Evolutionary conservation across 2,329 filamentous ascomycete genomes (phyloP).

Genomic region (Sphaerulina vaccinii): DNA sequence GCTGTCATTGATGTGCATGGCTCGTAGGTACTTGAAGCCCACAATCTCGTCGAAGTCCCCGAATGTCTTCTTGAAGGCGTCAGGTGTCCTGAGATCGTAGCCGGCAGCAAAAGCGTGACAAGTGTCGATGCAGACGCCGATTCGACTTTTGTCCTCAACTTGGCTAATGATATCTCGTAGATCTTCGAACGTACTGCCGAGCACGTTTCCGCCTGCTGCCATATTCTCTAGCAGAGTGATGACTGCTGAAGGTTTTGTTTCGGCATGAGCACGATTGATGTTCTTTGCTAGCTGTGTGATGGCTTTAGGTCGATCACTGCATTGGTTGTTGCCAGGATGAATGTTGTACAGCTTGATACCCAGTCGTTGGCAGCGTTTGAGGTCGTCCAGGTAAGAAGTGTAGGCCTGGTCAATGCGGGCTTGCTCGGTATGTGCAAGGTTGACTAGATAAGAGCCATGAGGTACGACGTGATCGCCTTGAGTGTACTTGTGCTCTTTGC

Average conservation of each 20-base stretch:
- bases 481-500: slow-evolving; percentile 69
- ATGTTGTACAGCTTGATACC: slow-evolving; percentile 97
- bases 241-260: slow-evolving; percentile 67
- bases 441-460: slow-evolving; percentile 95
- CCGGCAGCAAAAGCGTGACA: slow-evolving; percentile 95
- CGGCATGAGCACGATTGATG: slow-evolving; percentile 77
- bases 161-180: slow-evolving; percentile 77
- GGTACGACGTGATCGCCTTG: slow-evolving; percentile 74
- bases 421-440: slow-evolving; percentile 80
- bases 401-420: slow-evolving; percentile 84
- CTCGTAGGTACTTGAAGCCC: slow-evolving; percentile 75
- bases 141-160: slow-evolving; percentile 75
- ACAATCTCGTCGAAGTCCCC: slow-evolving; percentile 73
- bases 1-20: slow-evolving; percentile 91
- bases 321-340: slow-evolving; percentile 78
- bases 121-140: slow-evolving; percentile 94
- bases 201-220: slow-evolving; percentile 83
- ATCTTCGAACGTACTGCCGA: slow-evolving; percentile 83
- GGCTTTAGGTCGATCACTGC: slow-evolving; percentile 62
- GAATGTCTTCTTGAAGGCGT: slow-evolving; percentile 71
- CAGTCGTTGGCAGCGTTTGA: slow-evolving; percentile 78
- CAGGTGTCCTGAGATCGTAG: slow-evolving; percentile 78
- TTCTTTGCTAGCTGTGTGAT: slow-evolving; percentile 76
- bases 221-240: slow-evolving; percentile 92
- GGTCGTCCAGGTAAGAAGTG: slow-evolving; percentile 79